A percentile compares a stretch with the other conserved stretches of the same genome.
These are phyloP conservation scores for Pseudocercospora musae DNA, from an alignment of 2,329 filamentous ascomycete species.

Conservation along the genomic window DNA sequence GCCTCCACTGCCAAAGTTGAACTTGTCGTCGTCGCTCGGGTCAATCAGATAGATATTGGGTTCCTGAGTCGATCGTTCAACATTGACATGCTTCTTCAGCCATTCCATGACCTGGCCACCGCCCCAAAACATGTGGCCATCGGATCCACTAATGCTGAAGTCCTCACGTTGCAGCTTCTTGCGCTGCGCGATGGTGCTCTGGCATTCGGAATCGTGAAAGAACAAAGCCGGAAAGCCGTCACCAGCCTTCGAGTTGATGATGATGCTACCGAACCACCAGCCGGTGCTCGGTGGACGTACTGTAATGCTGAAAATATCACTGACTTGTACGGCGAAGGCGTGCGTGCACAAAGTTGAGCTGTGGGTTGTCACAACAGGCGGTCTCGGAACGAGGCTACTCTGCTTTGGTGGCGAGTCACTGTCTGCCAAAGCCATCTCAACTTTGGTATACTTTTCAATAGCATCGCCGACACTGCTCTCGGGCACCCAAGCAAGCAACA, in stretches of 20 bases:
- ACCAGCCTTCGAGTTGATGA: slow-evolving; percentile 86
- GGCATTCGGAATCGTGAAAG: slow-evolving; percentile 96
- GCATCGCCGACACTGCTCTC: slow-evolving; percentile 84
- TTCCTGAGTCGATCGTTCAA: slow-evolving; percentile 82
- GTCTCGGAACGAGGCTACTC: slow-evolving; percentile 85
- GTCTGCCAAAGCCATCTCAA: slow-evolving; percentile 79
- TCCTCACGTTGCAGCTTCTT: slow-evolving; percentile 78
- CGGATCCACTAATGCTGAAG: slow-evolving; percentile 61
- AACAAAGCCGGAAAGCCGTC: slow-evolving; percentile 95
- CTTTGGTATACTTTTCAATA: slow-evolving; percentile 82
- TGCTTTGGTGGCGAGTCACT: slow-evolving; percentile 78
- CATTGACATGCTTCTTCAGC: slow-evolving; percentile 76
- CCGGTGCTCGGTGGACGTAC: slow-evolving; percentile 88
- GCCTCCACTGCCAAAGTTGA: slow-evolving; percentile 65
- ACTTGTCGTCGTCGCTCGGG: slow-evolving; percentile 76
- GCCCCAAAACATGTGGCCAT: slow-evolving; percentile 91
- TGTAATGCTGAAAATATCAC: slow-evolving; percentile 83
- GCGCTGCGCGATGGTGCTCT: slow-evolving; percentile 90
- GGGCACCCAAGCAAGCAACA: slow-evolving; percentile 89
- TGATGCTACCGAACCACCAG: slow-evolving; percentile 97
- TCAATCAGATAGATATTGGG: slow-evolving; percentile 89
- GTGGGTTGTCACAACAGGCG: slow-evolving; percentile 79
- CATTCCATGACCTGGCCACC: slow-evolving; percentile 92
- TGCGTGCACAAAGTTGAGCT: slow-evolving; percentile 71
- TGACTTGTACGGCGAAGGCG: slow-evolving; percentile 86